Evolutionary conservation across 2,329 filamentous ascomycete species (phyloP), one percentile per base, ranked within the genome.

Genomic region (Cryphonectria radicalis): DNA sequence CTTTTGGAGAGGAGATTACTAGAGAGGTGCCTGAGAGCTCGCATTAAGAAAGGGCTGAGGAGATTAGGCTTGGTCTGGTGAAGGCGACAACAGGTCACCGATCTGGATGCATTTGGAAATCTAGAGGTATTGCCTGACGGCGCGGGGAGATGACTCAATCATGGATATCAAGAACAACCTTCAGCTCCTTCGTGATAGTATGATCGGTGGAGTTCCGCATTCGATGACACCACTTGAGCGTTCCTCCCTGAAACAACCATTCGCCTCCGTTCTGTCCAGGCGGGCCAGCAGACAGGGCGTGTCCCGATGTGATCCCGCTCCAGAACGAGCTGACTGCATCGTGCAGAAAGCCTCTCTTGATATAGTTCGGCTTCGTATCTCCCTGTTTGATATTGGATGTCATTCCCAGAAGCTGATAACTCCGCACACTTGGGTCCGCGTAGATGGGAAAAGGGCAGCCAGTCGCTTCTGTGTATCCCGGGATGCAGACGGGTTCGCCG

Each of bases 211-310:
- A 11, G 59, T 57, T 67, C 4, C 35, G 28, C 64, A 68, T 68
- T 4, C 69, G 57, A 46, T 68, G 69, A 22, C 64, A 70, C 59
- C 46, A 67, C 69, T 37, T 57, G 43, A 68, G 46, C 59, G 55
- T 25, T 1, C 64, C 64, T 17, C 65, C 69, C 57, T 64, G 59
- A 22, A 70, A 70, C 46, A 68, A 28, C 65, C 59, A 70, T 28
- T 70, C 69, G 35, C 63, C 69, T 6, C 69, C 69, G 19, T 70
- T 67, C 59, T 70, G 63, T 4, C 43, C 13, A 17, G 19, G n/a
- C 3, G 64, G 64, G 19, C 64, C 63, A 11, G 57, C 57, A 14
- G 63, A 55, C 1, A 67, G 43, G 11, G 25, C 11, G 7, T 70
- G 57, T 2, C 69, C 69, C 6, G 63, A 70, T 25, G 28, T 57